These are phyloP conservation scores for Choiromyces venosus DNA, from an alignment of 495 filamentous ascomycete genomes.

Conservation along the genomic window DNA sequence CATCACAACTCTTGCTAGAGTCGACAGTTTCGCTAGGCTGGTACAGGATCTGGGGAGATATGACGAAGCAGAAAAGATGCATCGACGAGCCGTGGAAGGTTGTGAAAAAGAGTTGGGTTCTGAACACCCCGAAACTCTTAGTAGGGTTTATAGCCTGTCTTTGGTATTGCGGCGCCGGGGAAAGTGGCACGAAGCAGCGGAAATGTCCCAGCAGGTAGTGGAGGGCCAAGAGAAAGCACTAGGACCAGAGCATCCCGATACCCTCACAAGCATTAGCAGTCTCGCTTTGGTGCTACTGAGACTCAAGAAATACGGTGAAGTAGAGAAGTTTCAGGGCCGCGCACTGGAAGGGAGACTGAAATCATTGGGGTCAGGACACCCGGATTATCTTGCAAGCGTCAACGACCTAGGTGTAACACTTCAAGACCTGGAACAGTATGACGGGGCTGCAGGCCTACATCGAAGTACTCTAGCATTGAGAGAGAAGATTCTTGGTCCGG, in stretches of 20 bases:
- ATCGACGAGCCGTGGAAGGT: slow-evolving; percentile 32
- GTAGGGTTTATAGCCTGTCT: slow-evolving; percentile 39
- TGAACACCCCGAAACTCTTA: slow-evolving; percentile 41
- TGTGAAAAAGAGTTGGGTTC: slow-evolving; percentile 38
- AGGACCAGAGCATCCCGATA: slow-evolving; percentile 37
- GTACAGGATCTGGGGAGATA: slow-evolving; percentile 41
- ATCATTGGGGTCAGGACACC: slow-evolving; percentile 37
- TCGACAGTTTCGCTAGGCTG: slow-evolving; percentile 37
- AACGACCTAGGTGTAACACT: slow-evolving; percentile 6
- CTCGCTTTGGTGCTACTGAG: not conserved
- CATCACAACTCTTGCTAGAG: slow-evolving; percentile 40
- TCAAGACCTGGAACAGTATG: not conserved
- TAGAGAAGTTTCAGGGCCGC: slow-evolving; percentile 27
- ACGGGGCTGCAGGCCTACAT: not conserved
- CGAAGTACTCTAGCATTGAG: not conserved
- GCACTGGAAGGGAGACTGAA: slow-evolving; percentile 39
- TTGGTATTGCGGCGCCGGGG: slow-evolving; percentile 37
- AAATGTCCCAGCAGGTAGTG: slow-evolving; percentile 31
- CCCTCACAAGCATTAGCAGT: not conserved
- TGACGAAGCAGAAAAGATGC: slow-evolving; percentile 42
- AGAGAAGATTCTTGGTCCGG: not conserved
- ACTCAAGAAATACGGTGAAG: slow-evolving; percentile 2
- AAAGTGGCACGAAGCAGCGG: slow-evolving; percentile 43
- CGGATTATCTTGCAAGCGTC: slow-evolving; percentile 24
- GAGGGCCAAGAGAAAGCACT: slow-evolving; percentile 36